phyloP scores from a whole-genome alignment of 1,139 yeast genomes.

The Spencermartinsiella ligniputridi region DNA sequence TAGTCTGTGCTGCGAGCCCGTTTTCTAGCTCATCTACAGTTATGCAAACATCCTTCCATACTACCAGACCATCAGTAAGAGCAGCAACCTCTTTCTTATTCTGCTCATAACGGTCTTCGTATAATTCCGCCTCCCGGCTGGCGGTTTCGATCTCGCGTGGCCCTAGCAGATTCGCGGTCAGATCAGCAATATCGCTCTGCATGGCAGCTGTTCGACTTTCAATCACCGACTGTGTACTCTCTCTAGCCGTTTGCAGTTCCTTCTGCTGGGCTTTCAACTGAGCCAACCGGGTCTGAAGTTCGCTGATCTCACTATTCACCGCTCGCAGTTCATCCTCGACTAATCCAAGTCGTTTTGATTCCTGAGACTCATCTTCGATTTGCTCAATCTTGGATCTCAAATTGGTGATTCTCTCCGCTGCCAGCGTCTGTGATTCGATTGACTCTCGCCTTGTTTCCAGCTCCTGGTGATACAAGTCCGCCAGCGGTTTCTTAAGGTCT shows the following conservation, averaged over 20 bases:
- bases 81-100: slow-evolving; percentile 21
- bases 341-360: slow-evolving; percentile 9
- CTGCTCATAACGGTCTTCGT: slow-evolving; percentile 14
- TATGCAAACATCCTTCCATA: slow-evolving; percentile 27
- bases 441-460: slow-evolving; percentile 14
- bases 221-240: slow-evolving; percentile 14
- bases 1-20: slow-evolving; percentile 9
- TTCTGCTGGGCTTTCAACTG: slow-evolving; percentile 13
- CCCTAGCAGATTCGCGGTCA: slow-evolving; percentile 6
- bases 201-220: slow-evolving; percentile 16
- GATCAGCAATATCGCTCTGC: slow-evolving; percentile 14
- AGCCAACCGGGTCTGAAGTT: slow-evolving; percentile 15
- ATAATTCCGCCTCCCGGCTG: slow-evolving; percentile 21
- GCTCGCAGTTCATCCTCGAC: slow-evolving; percentile 6
- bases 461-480: slow-evolving; percentile 16
- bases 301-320: slow-evolving; percentile 12
- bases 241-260: slow-evolving; percentile 5
- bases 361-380: slow-evolving; percentile 14
- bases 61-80: slow-evolving; percentile 23
- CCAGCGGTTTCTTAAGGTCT: slow-evolving; percentile 15
- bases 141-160: slow-evolving; percentile 13
- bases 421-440: slow-evolving; percentile 13
- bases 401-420: slow-evolving; percentile 11
- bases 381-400: slow-evolving; percentile 12
- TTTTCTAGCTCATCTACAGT: slow-evolving; percentile 20